These are phyloP conservation scores for Saccharum officinarum DNA, from an alignment of 176 grass and related monocot species.

Conservation along the genomic window DNA sequence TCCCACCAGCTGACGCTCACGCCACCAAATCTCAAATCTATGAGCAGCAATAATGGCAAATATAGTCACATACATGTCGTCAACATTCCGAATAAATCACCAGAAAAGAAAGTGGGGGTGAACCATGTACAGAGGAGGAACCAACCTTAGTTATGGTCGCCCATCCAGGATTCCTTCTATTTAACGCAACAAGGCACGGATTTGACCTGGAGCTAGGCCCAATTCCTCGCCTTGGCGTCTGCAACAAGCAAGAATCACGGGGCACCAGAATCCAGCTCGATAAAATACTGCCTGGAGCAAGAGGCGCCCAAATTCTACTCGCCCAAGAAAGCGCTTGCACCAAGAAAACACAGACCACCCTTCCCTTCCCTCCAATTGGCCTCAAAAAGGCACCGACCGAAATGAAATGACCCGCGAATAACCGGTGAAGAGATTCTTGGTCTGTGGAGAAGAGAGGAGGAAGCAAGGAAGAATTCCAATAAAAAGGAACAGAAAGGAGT, in stretches of 20 bases:
- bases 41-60: background rate
- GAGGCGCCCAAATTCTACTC: background rate
- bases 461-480: background rate
- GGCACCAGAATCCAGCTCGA: background rate
- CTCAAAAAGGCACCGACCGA: background rate
- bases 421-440: background rate
- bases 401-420: conserved; percentile 10
- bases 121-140: background rate
- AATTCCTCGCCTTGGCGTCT: background rate
- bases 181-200: background rate
- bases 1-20: background rate
- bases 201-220: conserved; percentile 1
- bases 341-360: conserved; percentile 3
- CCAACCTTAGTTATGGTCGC: background rate
- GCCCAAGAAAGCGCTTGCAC: background rate
- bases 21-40: conserved; percentile 23
- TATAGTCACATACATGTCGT: background rate
- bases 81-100: background rate
- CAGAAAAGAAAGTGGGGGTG: background rate
- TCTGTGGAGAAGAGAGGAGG: background rate
- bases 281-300: conserved; percentile 2
- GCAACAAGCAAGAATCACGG: background rate
- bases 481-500: background rate
- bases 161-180: background rate
- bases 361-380: background rate